Percentiles rank a stretch among this genome's conserved stretches.
Conservation (phyloP, 1,284 basidiomycete species). For the Volvariella surrecta region DNA sequence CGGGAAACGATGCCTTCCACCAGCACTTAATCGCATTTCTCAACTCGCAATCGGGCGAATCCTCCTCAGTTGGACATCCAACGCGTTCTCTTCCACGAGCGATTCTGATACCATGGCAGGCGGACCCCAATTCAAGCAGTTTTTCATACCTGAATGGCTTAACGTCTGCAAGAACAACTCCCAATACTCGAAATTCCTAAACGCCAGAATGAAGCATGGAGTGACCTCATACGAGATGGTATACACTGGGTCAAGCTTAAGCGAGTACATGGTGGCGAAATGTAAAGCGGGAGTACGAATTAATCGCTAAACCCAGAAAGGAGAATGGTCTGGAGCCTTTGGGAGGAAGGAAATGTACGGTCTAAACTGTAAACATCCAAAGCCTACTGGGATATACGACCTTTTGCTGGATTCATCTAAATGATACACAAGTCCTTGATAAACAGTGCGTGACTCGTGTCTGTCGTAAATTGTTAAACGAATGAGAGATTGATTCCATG, state of each 20-base stretch:
- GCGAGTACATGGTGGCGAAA: slow-evolving; percentile 33
- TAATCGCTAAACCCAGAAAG: slow-evolving; percentile 35
- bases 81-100: slow-evolving; percentile 19
- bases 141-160: slow-evolving; percentile 65
- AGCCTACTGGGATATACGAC: no score
- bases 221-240: slow-evolving; percentile 44
- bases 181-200: slow-evolving; percentile 33
- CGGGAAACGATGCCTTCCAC: slow-evolving; percentile 46
- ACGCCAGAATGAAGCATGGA: slow-evolving; percentile 47
- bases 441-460: no score
- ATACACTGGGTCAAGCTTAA: slow-evolving; percentile 42
- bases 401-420: no score
- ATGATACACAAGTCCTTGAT: no score
- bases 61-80: slow-evolving; percentile 34
- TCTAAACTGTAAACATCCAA: no score
- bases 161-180: slow-evolving; percentile 39
- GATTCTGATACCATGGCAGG: not conserved
- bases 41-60: slow-evolving; percentile 21
- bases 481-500: no score
- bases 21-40: slow-evolving; percentile 30
- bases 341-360: slow-evolving; percentile 25
- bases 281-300: slow-evolving; percentile 40
- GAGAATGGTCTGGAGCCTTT: slow-evolving; percentile 55
- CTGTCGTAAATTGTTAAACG: no score
- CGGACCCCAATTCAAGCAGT: slow-evolving; percentile 29